A percentile compares a stretch with the other conserved stretches of the same genome.
Evolutionary conservation across 2,329 filamentous ascomycete species (phyloP).

Genomic region (Amauroascus niger): DNA sequence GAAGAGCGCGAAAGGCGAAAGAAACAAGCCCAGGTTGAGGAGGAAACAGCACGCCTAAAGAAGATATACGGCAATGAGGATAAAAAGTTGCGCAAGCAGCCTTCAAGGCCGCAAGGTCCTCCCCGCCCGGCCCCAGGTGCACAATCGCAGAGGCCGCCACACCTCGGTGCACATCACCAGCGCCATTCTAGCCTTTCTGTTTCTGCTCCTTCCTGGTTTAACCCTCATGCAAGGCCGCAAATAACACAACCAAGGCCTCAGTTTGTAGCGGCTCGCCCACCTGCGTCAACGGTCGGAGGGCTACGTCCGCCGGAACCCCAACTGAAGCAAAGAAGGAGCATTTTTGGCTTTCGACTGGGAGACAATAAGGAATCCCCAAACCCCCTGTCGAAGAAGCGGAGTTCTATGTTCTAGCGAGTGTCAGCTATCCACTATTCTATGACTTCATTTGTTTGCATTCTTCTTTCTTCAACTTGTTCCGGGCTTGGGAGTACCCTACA

Average conservation of each 20-base stretch:
- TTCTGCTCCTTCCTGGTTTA: slow-evolving; percentile 17
- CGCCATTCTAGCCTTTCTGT: neutral
- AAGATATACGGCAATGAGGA: slow-evolving; percentile 46
- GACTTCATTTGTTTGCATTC: neutral
- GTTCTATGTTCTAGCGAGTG: slow-evolving; percentile 33
- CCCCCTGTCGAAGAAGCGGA: slow-evolving; percentile 38
- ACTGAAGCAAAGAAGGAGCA: slow-evolving; percentile 35
- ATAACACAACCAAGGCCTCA: slow-evolving; percentile 3
- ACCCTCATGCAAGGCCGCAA: slow-evolving; percentile 13
- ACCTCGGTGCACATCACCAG: neutral
- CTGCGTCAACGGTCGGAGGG: slow-evolving; percentile 13
- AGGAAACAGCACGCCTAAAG: slow-evolving; percentile 65
- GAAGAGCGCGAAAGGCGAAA: slow-evolving; percentile 46
- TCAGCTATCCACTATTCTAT: neutral
- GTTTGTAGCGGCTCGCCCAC: slow-evolving; percentile 18
- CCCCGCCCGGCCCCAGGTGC: neutral
- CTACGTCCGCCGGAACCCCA: slow-evolving; percentile 16
- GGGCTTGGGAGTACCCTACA: neutral
- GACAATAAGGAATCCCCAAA: slow-evolving; percentile 23
- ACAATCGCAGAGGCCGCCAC: neutral
- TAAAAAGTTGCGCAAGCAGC: slow-evolving; percentile 24
- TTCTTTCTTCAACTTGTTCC: neutral
- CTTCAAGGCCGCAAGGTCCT: slow-evolving; percentile 8
- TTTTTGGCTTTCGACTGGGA: slow-evolving; percentile 35
- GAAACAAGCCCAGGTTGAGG: slow-evolving; percentile 52